Base-by-base conservation (phyloP, 257 asterid species). In the Solanum rostratum region DNA sequence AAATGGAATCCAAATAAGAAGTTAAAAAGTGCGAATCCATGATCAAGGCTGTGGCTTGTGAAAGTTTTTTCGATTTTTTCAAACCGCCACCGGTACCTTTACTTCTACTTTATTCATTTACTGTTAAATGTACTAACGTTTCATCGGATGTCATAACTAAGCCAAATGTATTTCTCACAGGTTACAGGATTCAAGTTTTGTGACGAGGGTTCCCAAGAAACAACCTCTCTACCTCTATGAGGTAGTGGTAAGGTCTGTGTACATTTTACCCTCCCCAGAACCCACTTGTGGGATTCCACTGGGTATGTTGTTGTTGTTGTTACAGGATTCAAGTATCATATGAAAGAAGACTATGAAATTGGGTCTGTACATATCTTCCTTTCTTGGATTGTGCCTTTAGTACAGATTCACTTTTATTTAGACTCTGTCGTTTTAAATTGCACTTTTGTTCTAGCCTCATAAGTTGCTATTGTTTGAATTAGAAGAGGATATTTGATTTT, bases 261-360 rank as follows among this genome's bases (percentile, higher is more conserved):
- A n/a, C n/a, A n/a, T n/a, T n/a, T n/a, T n/a, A n/a, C n/a, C n/a
- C n/a, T n/a, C n/a, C n/a, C n/a, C n/a, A n/a, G n/a, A n/a, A n/a
- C n/a, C n/a, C n/a, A n/a, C n/a, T n/a, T n/a, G n/a, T n/a, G n/a
- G n/a, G n/a, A n/a, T n/a, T n/a, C n/a, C n/a, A n/a, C n/a, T n/a
- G n/a, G n/a, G n/a, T n/a, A n/a, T n/a, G n/a, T n/a, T n/a, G n/a
- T n/a, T n/a, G n/a, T n/a, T n/a, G n/a, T n/a, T n/a, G n/a, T n/a
- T n/a, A n/a, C n/a, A 91, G 97, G 92, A 55, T 92, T 89, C 82
- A 93, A 90, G 88, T 90, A 88, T 90, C 81, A 86, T 85, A 90
- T 95, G 95, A 93, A 95, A 89, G 94, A 94, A 88, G 97, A 95
- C 84, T 93, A 92, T 83, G 98, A 93, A 80, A 89, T 90, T 80